These are phyloP conservation scores for Cladophialophora psammophila DNA, from an alignment of 2,329 filamentous ascomycete genomes.

Conservation along the genomic window DNA sequence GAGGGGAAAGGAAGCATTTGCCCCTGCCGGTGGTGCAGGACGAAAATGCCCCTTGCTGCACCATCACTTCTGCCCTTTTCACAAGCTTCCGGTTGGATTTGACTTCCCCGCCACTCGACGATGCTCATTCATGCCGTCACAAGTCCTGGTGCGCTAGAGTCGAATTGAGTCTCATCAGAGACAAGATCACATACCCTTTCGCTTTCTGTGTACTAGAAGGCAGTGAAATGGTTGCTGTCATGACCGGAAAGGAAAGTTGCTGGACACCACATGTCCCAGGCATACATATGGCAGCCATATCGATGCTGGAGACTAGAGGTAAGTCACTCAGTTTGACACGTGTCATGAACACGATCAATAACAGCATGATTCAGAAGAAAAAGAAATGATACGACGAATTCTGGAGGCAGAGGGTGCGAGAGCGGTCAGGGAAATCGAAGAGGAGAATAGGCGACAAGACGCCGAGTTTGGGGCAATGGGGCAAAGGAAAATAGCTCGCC, in stretches of 20 bases:
- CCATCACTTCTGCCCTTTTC: conserved; percentile 6
- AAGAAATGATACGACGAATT: not conserved
- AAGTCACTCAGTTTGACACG: not conserved
- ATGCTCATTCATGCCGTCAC: not conserved
- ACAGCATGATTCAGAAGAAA: not conserved
- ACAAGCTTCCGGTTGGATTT: not conserved
- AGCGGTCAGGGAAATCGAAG: not conserved
- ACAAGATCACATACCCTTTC: not conserved
- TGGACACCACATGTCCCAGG: not conserved
- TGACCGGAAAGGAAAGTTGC: conserved; percentile 18
- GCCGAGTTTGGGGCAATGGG: not conserved
- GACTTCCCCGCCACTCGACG: not conserved
- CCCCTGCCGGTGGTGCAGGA: not conserved
- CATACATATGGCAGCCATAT: not conserved
- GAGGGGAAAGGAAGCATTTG: not conserved
- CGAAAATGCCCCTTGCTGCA: conserved; percentile 1
- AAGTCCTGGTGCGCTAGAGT: not conserved
- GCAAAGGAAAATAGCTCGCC: not conserved
- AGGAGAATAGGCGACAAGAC: not conserved
- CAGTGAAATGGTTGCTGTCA: conserved; percentile 4
- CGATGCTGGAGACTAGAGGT: not conserved
- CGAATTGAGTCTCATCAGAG: not conserved
- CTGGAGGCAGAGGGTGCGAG: not conserved
- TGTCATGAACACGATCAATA: not conserved
- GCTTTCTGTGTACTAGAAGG: conserved; percentile 14